Percentiles rank a stretch among this genome's conserved stretches.
Evolutionary conservation across 2,329 filamentous ascomycete genomes (phyloP).

Genomic region (Cordyceps cateniannulata): DNA sequence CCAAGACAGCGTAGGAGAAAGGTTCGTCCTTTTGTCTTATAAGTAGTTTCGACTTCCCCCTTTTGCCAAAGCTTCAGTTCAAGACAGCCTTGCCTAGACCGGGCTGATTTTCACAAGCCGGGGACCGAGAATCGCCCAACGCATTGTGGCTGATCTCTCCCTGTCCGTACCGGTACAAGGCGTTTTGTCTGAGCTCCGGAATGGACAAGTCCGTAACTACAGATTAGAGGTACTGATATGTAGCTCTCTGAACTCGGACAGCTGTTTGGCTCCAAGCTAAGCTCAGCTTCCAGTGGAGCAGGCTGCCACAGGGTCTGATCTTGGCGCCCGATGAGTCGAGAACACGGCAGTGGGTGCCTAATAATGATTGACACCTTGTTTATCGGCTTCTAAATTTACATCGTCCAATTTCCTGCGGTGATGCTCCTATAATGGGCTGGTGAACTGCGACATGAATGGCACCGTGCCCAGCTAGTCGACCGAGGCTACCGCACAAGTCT

Average conservation of each 20-base stretch:
- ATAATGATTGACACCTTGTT: too few species aligned
- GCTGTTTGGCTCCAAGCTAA: neutral
- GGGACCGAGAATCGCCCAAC: neutral
- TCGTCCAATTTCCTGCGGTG: neutral
- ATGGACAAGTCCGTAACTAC: neutral
- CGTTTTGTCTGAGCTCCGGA: neutral
- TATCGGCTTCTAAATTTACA: neutral
- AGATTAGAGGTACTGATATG: neutral
- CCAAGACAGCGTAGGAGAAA: too few species aligned
- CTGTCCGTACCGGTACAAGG: neutral
- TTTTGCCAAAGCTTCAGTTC: neutral
- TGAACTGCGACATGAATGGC: too few species aligned
- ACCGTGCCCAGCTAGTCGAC: too few species aligned
- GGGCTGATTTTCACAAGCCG: constrained; percentile 5
- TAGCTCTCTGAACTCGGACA: neutral
- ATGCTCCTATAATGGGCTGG: too few species aligned
- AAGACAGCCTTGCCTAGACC: constrained; percentile 6
- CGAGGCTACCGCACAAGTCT: neutral
- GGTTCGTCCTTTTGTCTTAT: neutral
- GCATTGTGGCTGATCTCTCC: neutral
- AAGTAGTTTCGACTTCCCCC: neutral
- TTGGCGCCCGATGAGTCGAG: neutral
- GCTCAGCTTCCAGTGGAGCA: constrained; percentile 7
- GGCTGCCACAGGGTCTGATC: neutral
- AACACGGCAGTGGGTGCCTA: neutral